Evolutionary conservation across 495 filamentous ascomycete genomes (phyloP).

Genomic region (Viridothelium virens): DNA sequence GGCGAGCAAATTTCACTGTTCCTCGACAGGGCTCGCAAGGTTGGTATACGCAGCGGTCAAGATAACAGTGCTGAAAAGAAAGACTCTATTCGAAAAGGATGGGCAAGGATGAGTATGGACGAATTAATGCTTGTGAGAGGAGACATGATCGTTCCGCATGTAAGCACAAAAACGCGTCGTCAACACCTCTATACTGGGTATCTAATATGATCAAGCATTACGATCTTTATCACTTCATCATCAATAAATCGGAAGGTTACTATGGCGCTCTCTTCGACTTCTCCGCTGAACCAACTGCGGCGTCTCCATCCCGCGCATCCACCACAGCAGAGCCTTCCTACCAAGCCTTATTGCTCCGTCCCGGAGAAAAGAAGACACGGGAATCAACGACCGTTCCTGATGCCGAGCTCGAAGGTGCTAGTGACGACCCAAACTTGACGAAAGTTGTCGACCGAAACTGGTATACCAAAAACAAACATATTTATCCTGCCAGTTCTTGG

Average conservation of each 20-base stretch:
- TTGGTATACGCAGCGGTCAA: constrained; percentile 49
- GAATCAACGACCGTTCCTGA: constrained; percentile 23
- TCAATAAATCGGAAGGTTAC: constrained; percentile 72
- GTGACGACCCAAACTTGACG: constrained; percentile 74
- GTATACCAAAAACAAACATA: constrained; percentile 97
- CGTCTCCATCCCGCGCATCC: constrained; percentile 21
- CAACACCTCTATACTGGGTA: not conserved
- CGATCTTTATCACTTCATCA: constrained; percentile 93
- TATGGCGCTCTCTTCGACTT: constrained; percentile 74
- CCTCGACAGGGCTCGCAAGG: constrained; percentile 80
- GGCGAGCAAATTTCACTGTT: constrained; percentile 88
- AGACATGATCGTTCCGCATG: constrained; percentile 89
- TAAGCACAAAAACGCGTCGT: constrained; percentile 42
- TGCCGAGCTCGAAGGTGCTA: constrained; percentile 59
- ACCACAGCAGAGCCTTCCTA: constrained; percentile 25
- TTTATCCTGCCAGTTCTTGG: constrained; percentile 93
- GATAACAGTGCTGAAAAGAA: constrained; percentile 57
- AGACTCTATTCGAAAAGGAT: constrained; percentile 62
- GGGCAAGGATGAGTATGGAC: constrained; percentile 91
- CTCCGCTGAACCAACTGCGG: constrained; percentile 40
- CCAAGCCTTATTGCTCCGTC: constrained; percentile 42
- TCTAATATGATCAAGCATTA: constrained; percentile 59
- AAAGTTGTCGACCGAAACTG: constrained; percentile 94
- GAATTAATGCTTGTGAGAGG: constrained; percentile 91
- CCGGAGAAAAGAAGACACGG: constrained; percentile 30